Evolutionary conservation across 2,329 filamentous ascomycete species (phyloP).

Genomic region (Bipolaris zeicola): DNA sequence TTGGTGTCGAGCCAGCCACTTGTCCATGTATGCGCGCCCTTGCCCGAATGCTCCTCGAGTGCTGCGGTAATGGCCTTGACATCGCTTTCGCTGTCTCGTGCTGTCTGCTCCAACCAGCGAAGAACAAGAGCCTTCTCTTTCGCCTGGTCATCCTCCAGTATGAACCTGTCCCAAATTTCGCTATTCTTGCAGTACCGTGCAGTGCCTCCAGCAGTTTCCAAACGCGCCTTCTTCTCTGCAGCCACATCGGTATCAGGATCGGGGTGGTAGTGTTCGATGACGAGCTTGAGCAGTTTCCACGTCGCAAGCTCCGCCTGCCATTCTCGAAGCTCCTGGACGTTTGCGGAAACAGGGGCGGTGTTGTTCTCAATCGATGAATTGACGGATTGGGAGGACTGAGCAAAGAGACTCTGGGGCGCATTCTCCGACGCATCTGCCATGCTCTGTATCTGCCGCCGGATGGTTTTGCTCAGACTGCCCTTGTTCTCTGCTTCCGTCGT

Average conservation of each 20-base stretch:
- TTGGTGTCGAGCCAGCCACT: conserved; percentile 94
- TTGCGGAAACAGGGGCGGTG: conserved; percentile 36
- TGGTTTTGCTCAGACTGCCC: conserved; percentile 37
- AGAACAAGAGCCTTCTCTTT: conserved; percentile 80
- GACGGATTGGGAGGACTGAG: conserved; percentile 26
- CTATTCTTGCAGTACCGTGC: conserved; percentile 63
- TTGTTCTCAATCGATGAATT: conserved; percentile 23
- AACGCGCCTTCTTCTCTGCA: conserved; percentile 39
- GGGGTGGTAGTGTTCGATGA: conserved; percentile 71
- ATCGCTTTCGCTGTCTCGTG: conserved; percentile 68
- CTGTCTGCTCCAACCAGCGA: conserved; percentile 83
- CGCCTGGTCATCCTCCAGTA: conserved; percentile 73
- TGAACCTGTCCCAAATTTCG: conserved; percentile 74
- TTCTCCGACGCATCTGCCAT: conserved; percentile 31
- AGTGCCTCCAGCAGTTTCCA: conserved; percentile 40
- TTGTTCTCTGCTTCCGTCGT: conserved; percentile 49
- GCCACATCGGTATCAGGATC: conserved; percentile 41
- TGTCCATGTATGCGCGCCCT: conserved; percentile 68
- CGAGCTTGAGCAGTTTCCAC: conserved; percentile 81
- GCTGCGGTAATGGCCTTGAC: conserved; percentile 78
- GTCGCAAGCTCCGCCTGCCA: conserved; percentile 87
- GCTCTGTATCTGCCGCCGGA: conserved; percentile 41
- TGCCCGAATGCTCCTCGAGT: conserved; percentile 71
- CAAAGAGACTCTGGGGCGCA: conserved; percentile 18
- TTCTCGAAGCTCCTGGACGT: conserved; percentile 60